Conservation (phyloP, 2,329 filamentous ascomycete genomes). For the Fusarium sp. region DNA sequence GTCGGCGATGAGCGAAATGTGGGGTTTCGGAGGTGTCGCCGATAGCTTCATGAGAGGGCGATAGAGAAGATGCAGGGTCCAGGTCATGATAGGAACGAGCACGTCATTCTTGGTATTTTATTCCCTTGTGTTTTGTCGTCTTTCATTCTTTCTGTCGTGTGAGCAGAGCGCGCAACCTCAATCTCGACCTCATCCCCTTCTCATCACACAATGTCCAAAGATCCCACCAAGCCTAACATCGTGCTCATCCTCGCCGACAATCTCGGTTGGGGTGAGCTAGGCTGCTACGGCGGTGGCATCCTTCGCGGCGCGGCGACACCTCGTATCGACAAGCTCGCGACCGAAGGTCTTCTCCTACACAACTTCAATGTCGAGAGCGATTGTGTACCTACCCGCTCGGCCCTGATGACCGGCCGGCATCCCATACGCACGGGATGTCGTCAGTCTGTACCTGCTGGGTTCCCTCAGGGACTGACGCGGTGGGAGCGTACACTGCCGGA, state of each 20-base stretch:
- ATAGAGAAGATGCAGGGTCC: not conserved
- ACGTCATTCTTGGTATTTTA: not conserved
- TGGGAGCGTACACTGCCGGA: conserved; percentile 50
- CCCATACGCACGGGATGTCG: conserved; percentile 51
- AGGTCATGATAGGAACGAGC: not conserved
- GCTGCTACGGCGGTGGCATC: conserved; percentile 49
- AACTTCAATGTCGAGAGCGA: conserved; percentile 55
- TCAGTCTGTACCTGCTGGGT: conserved; percentile 49
- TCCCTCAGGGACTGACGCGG: conserved; percentile 48
- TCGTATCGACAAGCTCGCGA: conserved; percentile 49
- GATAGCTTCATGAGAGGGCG: not conserved
- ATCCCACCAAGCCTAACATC: conserved; percentile 44
- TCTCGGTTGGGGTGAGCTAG: conserved; percentile 52
- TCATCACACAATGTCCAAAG: conserved; percentile 16
- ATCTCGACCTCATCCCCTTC: not conserved
- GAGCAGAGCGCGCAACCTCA: not conserved
- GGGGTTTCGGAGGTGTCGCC: conserved; percentile 10
- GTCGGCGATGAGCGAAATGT: conserved; percentile 39
- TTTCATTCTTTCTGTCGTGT: not conserved
- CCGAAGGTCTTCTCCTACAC: conserved; percentile 48
- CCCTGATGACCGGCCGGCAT: conserved; percentile 51
- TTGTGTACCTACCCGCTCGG: conserved; percentile 50
- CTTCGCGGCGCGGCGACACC: conserved; percentile 50
- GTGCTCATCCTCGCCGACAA: conserved; percentile 52
- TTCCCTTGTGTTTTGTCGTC: not conserved